These are phyloP conservation scores for Paramecium bursaria DNA, from an alignment of 73 alveolate genomes.

Conservation along the genomic window DNA sequence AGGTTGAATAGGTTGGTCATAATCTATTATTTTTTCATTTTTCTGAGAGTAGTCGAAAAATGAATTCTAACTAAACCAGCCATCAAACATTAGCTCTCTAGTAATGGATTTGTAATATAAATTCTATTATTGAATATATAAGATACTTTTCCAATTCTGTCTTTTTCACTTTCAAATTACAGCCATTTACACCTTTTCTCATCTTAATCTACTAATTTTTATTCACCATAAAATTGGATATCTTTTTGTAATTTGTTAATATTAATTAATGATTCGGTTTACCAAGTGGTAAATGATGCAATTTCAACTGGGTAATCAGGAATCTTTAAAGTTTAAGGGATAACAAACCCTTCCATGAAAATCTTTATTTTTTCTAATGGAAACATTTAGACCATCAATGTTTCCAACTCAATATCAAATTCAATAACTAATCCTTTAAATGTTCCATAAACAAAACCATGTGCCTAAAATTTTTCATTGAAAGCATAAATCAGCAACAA, in stretches of 20 bases:
- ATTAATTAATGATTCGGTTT: not conserved
- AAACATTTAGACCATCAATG: too few relatives aligned
- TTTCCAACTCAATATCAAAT: not conserved
- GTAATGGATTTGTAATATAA: constrained; percentile 1
- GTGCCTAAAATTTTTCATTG: too few relatives aligned
- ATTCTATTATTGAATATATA: too few relatives aligned
- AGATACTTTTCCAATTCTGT: constrained; percentile 25
- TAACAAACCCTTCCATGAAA: too few relatives aligned
- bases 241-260: not conserved
- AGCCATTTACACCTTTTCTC: constrained; percentile 23
- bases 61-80: not conserved
- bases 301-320: too few relatives aligned
- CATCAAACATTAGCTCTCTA: not conserved
- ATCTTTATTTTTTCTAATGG: too few relatives aligned
- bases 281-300: too few relatives aligned
- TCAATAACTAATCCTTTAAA: not conserved
- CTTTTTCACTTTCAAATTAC: constrained; percentile 11
- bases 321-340: too few relatives aligned
- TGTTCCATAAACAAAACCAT: not conserved
- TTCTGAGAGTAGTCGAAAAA: not conserved
- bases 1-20: not conserved
- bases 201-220: constrained; percentile 16
- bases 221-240: constrained; percentile 12
- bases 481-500: too few relatives aligned
- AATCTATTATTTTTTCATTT: not conserved